These are phyloP conservation scores for Chytriomyces sp. DNA, from an alignment of 192 early-diverging fungal species.

Conservation along the genomic window DNA sequence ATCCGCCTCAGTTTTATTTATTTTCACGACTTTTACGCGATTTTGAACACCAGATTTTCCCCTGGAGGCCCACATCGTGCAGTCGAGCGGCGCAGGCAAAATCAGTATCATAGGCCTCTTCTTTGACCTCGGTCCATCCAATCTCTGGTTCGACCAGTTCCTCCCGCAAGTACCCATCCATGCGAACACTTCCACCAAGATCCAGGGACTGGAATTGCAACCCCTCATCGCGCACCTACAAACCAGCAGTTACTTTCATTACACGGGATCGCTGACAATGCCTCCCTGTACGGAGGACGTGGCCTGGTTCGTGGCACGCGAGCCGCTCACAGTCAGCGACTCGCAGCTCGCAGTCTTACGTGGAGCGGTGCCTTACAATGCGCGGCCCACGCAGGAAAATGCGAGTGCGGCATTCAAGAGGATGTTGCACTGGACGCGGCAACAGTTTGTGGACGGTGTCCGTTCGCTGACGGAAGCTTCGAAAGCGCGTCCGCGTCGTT, in stretches of 20 bases:
- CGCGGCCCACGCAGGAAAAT: slow-evolving; percentile 7
- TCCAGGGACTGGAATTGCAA: slow-evolving; percentile 19
- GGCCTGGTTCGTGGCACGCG: slow-evolving; percentile 37
- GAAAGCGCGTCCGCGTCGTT: too few relatives aligned
- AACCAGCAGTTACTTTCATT: slow-evolving; percentile 29
- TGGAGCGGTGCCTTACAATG: slow-evolving; percentile 12
- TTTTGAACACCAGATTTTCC: slow-evolving; percentile 3
- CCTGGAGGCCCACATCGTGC: slow-evolving; percentile 34
- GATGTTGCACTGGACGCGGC: too few relatives aligned
- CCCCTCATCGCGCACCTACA: not conserved
- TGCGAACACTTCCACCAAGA: not conserved
- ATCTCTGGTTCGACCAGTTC: slow-evolving; percentile 36
- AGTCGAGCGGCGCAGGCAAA: not conserved
- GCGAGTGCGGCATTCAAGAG: too few relatives aligned
- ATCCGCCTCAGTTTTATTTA: not conserved
- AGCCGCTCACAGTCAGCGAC: not conserved
- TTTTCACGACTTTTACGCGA: not conserved
- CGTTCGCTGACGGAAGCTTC: too few relatives aligned
- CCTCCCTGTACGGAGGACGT: slow-evolving; percentile 69
- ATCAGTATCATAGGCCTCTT: slow-evolving; percentile 12
- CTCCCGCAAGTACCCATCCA: not conserved
- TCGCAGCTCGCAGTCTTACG: not conserved
- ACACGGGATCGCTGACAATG: slow-evolving; percentile 61
- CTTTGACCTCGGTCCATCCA: slow-evolving; percentile 5
- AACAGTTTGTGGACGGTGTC: too few relatives aligned